Evolutionary conservation across 306 rosid species (phyloP).

Genomic region (Ziziphus jujuba): DNA sequence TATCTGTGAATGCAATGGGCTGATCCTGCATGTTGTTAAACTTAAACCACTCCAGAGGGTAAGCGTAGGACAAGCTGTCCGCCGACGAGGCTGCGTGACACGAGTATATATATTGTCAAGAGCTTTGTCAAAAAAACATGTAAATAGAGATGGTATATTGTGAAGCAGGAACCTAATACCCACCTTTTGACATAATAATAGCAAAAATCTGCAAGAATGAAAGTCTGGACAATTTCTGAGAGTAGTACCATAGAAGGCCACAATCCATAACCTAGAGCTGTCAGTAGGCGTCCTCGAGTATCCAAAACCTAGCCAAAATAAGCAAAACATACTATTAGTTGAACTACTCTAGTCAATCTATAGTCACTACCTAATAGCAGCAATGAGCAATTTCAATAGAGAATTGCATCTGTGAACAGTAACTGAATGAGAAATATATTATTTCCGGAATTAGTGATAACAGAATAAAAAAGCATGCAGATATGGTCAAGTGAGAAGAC

Average conservation of each 20-base stretch:
- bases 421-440: not conserved
- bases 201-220: slow-evolving; percentile 90
- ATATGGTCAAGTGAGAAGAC: too few species aligned
- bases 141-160: not conserved
- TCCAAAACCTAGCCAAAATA: slow-evolving; percentile 61
- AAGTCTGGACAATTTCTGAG: slow-evolving; percentile 91
- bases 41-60: slow-evolving; percentile 92
- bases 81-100: slow-evolving; percentile 71
- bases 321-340: not conserved
- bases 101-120: not conserved
- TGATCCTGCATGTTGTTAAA: not conserved
- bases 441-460: not conserved
- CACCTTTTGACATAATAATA: slow-evolving; percentile 89
- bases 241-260: slow-evolving; percentile 98
- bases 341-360: not conserved
- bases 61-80: slow-evolving; percentile 93
- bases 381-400: too few species aligned
- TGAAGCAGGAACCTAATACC: not conserved
- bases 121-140: not conserved
- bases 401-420: not conserved
- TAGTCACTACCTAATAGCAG: not conserved
- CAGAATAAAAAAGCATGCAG: too few species aligned
- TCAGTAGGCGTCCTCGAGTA: slow-evolving; percentile 87
- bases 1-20: not conserved
- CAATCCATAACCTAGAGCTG: slow-evolving; percentile 84